Percentiles rank a stretch among this genome's conserved stretches.
phyloP scores from a whole-genome alignment of 179 eudicot species.

The Corrigiola litoralis region DNA sequence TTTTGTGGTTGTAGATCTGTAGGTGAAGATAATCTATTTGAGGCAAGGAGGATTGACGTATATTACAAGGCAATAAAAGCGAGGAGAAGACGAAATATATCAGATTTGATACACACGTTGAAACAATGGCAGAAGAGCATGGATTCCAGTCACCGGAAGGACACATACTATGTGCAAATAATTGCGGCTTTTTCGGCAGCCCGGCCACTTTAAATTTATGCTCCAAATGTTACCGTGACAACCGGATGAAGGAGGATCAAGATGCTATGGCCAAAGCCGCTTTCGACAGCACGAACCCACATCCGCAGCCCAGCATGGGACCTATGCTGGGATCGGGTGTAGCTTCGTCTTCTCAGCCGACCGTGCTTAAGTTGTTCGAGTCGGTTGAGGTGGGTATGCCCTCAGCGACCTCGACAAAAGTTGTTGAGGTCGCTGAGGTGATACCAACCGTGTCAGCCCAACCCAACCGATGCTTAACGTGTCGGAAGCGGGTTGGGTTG shows the following conservation, averaged over 20 bases:
- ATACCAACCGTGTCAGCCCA: neutral
- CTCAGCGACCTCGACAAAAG: neutral
- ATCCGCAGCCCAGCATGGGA: neutral
- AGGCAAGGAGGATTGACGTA: too few species aligned
- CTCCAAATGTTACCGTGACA: constrained; percentile 66
- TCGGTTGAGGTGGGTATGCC: neutral
- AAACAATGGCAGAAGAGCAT: constrained; percentile 46
- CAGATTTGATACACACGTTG: neutral
- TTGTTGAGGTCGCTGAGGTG: neutral
- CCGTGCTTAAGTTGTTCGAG: neutral
- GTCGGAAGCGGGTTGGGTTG: constrained; percentile 52
- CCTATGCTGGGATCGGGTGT: neutral
- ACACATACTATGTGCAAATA: constrained; percentile 53
- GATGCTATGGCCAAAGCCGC: constrained; percentile 40
- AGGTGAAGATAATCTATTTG: neutral
- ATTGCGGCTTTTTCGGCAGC: constrained; percentile 74
- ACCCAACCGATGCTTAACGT: constrained; percentile 37
- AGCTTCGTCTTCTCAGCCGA: neutral
- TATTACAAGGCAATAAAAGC: too few species aligned
- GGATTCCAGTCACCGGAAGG: constrained; percentile 44
- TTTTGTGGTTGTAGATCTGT: constrained; percentile 7
- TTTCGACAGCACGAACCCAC: constrained; percentile 11
- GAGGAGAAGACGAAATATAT: neutral
- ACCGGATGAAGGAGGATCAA: constrained; percentile 31
- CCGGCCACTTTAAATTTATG: constrained; percentile 60